These are phyloP conservation scores for Ceratocystis diversiconidia DNA, from an alignment of 2,329 filamentous ascomycete species.

Conservation along the genomic window DNA sequence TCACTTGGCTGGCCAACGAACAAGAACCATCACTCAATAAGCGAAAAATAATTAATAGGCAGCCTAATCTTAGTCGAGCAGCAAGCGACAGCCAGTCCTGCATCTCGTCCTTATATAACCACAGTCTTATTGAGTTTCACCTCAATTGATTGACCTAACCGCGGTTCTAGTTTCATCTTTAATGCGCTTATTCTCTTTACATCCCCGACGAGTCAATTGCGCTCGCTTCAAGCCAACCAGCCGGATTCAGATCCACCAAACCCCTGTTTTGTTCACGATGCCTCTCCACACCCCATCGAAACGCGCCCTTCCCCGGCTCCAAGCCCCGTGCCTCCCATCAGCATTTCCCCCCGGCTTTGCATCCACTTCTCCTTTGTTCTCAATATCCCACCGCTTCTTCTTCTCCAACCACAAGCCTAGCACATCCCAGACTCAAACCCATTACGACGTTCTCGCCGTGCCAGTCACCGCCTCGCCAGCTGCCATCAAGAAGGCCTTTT, in stretches of 20 bases:
- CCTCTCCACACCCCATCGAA: neutral
- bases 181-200: neutral
- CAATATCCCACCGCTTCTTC: constrained; percentile 7
- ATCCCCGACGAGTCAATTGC: neutral
- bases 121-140: neutral
- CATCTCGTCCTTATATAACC: no score
- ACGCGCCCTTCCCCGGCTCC: neutral
- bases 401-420: constrained; percentile 17
- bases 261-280: neutral
- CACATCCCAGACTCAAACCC: constrained; percentile 31
- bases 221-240: neutral
- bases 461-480: constrained; percentile 49
- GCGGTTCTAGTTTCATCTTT: neutral
- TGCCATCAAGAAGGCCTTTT: constrained; percentile 91
- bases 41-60: no score
- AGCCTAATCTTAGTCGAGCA: no score
- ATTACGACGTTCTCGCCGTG: constrained; percentile 76
- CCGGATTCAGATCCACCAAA: neutral
- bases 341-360: neutral
- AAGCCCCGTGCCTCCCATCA: neutral
- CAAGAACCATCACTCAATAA: no score
- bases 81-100: no score
- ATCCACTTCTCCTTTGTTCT: neutral
- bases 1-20: neutral
- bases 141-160: neutral